A percentile compares a stretch with the other conserved stretches of the same genome.
Conservation (phyloP, 345 rosid species). For the Microcos paniculata region DNA sequence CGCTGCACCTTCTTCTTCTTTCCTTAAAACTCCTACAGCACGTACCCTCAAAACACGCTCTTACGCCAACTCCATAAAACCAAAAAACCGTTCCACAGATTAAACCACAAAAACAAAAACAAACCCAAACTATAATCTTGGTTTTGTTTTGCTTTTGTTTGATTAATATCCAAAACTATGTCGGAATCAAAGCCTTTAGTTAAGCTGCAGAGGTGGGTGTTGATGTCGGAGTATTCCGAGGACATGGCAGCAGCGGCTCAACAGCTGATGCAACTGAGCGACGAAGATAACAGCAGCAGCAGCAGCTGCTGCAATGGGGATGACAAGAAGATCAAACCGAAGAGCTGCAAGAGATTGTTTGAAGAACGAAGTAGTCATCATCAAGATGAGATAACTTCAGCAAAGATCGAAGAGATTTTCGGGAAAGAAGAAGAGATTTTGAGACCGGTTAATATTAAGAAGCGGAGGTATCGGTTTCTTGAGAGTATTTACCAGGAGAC, state of each 20-base stretch:
- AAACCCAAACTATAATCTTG: background rate
- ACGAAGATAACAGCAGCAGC: constrained; percentile 31
- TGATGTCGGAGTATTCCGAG: constrained; percentile 19
- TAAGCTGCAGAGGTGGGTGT: background rate
- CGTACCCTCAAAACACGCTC: constrained; percentile 25
- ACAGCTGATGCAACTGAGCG: constrained; percentile 45
- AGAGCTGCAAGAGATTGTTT: background rate
- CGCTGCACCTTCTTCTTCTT: constrained; percentile 34
- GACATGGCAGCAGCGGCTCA: constrained; percentile 41
- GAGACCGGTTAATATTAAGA: constrained; percentile 11
- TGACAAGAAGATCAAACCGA: background rate
- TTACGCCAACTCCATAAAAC: constrained; percentile 12
- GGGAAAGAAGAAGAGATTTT: constrained; percentile 31
- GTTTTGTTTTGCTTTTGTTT: background rate
- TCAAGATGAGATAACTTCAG: constrained; percentile 24
- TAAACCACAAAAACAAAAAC: background rate
- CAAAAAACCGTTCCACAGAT: background rate
- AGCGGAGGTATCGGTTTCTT: constrained; percentile 35
- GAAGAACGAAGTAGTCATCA: constrained; percentile 11
- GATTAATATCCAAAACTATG: no score
- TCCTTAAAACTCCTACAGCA: background rate
- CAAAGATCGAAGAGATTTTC: constrained; percentile 38
- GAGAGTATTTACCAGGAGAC: constrained; percentile 31
- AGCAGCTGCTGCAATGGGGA: background rate
- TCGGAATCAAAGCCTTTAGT: constrained; percentile 2